Evolutionary conservation across 495 filamentous ascomycete species (phyloP), one percentile per base, ranked within the genome.

Genomic region (Aspergillus bertholletiae): DNA sequence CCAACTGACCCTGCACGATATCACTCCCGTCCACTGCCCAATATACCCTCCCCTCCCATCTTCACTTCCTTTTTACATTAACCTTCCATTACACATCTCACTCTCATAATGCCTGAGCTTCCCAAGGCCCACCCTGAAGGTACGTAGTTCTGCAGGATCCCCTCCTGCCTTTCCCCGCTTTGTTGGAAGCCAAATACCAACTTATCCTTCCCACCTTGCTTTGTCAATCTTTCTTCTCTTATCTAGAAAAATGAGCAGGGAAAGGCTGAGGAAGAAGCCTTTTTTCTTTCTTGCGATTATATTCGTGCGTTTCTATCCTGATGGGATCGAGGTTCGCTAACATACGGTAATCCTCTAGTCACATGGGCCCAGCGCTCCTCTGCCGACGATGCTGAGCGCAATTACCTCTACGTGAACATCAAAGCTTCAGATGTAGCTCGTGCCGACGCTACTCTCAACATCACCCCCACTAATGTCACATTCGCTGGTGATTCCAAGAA

Each of bases 301-400:
- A 37, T n/a, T 32, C 30, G 7, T 5, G 8, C 8, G 2, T 32
- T 11, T n/a, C n/a, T n/a, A n/a, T n/a, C 34, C 34, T 37, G 34
- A n/a, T 37, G 34, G 34, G 2, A 1, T n/a, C 34, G 37, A 18
- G 24, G 22, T 24, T 45, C 22, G 59, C 68, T 74, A 45, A 72
- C 53, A 39, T 23, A 45, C 30, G 15, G 49, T 46, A 27, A 30
- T 35, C 37, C 44, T 46, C 53, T 64, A 98, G 94, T 97, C 61
- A 86, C 88, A 75, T 98, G 94, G 94, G 93, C 94, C 27, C 94
- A 98, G 78, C 93, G 94, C 79, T 97, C 94, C 41, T 92, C 86
- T 70, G 75, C 67, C 55, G 74, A 77, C 56, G 95, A 97, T 20
- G 66, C 85, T 34, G 83, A 85, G 67, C 93, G 91, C 75, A 97